A percentile compares a stretch with the other conserved stretches of the same genome.
These are phyloP conservation scores for Mortierella alpina DNA, from an alignment of 192 early-diverging fungal species.

Conservation along the genomic window DNA sequence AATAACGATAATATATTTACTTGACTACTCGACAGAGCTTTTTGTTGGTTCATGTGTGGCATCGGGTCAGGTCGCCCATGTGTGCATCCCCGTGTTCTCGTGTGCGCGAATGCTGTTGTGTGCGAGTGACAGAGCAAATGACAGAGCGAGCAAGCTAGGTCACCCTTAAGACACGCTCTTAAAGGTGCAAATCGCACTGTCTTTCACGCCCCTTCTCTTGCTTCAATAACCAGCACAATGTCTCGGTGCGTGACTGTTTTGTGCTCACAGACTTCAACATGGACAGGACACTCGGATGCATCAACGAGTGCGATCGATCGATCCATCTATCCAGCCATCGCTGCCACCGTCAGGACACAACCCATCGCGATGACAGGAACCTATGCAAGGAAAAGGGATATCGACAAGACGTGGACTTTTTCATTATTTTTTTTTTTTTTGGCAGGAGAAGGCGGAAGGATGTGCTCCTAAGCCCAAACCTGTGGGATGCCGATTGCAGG, in stretches of 20 bases:
- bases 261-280: too few relatives aligned
- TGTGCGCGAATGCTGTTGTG: neutral
- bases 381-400: too few relatives aligned
- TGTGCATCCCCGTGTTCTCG: too few relatives aligned
- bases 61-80: neutral
- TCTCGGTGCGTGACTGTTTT: conserved; percentile 44
- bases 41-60: too few relatives aligned
- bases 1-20: too few relatives aligned
- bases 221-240: conserved; percentile 49
- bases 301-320: neutral
- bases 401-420: neutral
- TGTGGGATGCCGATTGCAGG: too few relatives aligned
- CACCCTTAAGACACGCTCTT: conserved; percentile 9
- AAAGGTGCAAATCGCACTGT: neutral
- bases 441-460: neutral
- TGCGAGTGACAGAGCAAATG: neutral
- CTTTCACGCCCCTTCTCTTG: conserved; percentile 28
- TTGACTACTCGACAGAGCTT: too few relatives aligned
- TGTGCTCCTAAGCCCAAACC: neutral
- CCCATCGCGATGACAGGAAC: too few relatives aligned
- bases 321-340: conserved; percentile 6
- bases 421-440: neutral
- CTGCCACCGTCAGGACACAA: neutral
- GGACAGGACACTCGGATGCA: conserved; percentile 3
- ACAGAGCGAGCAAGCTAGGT: neutral